phyloP scores from a whole-genome alignment of 345 rosid species.

The Pugionium dolabratum region DNA sequence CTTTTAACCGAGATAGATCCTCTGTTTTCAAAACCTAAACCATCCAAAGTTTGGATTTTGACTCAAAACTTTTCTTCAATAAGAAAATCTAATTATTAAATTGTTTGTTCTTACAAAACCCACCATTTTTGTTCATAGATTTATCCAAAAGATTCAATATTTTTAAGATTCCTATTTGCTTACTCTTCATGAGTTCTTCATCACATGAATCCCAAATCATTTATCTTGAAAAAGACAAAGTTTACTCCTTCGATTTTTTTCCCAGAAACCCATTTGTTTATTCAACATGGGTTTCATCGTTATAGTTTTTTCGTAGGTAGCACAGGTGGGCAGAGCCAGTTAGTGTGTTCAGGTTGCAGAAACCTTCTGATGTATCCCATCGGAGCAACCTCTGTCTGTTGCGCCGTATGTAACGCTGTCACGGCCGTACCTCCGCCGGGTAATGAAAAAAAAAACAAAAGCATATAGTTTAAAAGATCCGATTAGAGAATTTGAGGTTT shows the following conservation, averaged over 20 bases:
- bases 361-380: conserved; percentile 87
- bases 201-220: neutral
- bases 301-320: conserved; percentile 23
- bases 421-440: conserved; percentile 97
- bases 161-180: no score
- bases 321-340: conserved; percentile 76
- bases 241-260: neutral
- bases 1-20: neutral
- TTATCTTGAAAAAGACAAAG: neutral
- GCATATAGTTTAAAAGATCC: no score
- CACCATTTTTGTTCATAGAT: no score
- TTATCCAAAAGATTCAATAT: no score
- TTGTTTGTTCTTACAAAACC: neutral
- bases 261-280: conserved; percentile 3
- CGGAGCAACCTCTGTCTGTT: conserved; percentile 94
- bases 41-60: neutral
- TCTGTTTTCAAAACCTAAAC: conserved; percentile 25
- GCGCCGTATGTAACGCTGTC: conserved; percentile 98
- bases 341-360: conserved; percentile 96
- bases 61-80: no score
- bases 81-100: no score
- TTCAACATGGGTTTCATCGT: conserved; percentile 4
- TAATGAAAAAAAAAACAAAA: conserved; percentile 17
- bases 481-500: neutral
- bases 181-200: conserved; percentile 1